Percentiles rank a stretch among this genome's conserved stretches.
phyloP scores from a whole-genome alignment of 352 stramenopile genomes.

The Thalassiosira oceanica region DNA sequence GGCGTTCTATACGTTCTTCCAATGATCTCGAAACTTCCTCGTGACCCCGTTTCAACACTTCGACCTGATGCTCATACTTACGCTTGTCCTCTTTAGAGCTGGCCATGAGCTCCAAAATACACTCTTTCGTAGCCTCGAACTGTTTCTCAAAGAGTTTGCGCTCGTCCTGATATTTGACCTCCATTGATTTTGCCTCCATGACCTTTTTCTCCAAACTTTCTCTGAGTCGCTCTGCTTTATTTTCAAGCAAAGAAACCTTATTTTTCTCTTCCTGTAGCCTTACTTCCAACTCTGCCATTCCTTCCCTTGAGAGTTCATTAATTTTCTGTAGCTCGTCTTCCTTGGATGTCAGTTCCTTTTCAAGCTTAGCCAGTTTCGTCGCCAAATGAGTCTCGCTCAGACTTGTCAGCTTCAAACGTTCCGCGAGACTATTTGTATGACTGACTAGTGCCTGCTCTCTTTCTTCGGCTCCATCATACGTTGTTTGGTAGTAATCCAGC shows the following conservation, averaged over 20 bases:
- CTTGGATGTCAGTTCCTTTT: slow-evolving; percentile 17
- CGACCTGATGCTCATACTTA: slow-evolving; percentile 35
- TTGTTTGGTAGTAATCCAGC: slow-evolving; percentile 35
- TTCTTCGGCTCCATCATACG: slow-evolving; percentile 45
- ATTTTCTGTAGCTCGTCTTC: slow-evolving; percentile 20
- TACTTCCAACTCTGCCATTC: slow-evolving; percentile 4
- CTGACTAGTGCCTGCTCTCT: slow-evolving; percentile 47
- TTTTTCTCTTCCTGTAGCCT: slow-evolving; percentile 6
- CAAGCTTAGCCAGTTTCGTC: slow-evolving; percentile 37
- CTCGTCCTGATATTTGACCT: slow-evolving; percentile 26
- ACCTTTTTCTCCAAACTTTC: slow-evolving; percentile 23
- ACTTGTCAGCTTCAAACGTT: slow-evolving; percentile 38
- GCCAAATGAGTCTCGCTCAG: slow-evolving; percentile 42
- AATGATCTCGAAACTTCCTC: too few relatives aligned
- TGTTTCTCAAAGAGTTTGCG: slow-evolving; percentile 39
- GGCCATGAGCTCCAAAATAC: slow-evolving; percentile 41
- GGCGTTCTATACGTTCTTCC: too few relatives aligned
- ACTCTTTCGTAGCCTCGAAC: slow-evolving; percentile 34
- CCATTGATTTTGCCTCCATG: slow-evolving; percentile 21
- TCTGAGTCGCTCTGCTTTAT: slow-evolving; percentile 7
- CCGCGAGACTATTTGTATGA: slow-evolving; percentile 46
- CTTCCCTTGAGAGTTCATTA: not conserved
- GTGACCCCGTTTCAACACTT: too few relatives aligned
- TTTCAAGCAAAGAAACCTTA: slow-evolving; percentile 4
- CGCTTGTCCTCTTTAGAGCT: slow-evolving; percentile 44